Conservation (phyloP, 192 early-diverging fungal species). For the Chytriomyces sp. region DNA sequence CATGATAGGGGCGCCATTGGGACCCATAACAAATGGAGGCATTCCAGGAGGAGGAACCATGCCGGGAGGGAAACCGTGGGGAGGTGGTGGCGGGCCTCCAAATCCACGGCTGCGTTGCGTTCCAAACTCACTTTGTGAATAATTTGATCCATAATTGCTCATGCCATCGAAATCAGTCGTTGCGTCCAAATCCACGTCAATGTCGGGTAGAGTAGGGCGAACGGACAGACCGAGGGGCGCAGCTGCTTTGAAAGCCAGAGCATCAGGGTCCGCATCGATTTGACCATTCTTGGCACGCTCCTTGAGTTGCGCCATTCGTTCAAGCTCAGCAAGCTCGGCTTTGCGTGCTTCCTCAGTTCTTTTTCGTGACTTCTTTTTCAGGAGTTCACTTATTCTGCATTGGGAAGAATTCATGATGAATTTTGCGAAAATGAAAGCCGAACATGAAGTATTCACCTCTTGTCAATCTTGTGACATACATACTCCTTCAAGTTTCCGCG, state of each 20-base stretch:
- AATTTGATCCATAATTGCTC: not conserved
- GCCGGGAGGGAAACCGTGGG: not conserved
- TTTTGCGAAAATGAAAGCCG: slow-evolving; percentile 4
- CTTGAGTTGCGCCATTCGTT: not conserved
- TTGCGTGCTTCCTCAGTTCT: slow-evolving; percentile 51
- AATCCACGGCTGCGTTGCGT: not conserved
- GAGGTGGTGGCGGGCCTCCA: not conserved
- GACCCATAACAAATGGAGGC: not conserved
- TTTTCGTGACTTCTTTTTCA: slow-evolving; percentile 54
- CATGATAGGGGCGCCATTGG: not conserved
- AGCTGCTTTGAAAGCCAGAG: not conserved
- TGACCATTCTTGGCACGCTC: not conserved
- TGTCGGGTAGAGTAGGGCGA: slow-evolving; percentile 21
- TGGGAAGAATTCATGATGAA: not conserved
- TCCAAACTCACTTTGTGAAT: not conserved
- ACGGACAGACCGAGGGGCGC: slow-evolving; percentile 19
- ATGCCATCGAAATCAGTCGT: not conserved
- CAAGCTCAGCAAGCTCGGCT: slow-evolving; percentile 43
- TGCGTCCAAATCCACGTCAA: slow-evolving; percentile 28
- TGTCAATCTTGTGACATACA: slow-evolving; percentile 87
- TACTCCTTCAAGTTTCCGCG: slow-evolving; percentile 88
- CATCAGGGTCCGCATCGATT: not conserved
- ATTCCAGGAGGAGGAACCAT: too few species aligned
- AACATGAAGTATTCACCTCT: slow-evolving; percentile 68
- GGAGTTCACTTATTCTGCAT: slow-evolving; percentile 59